Evolutionary conservation across 2,329 filamentous ascomycete genomes (phyloP).

Genomic region (Plectosphaerella cucumerina): DNA sequence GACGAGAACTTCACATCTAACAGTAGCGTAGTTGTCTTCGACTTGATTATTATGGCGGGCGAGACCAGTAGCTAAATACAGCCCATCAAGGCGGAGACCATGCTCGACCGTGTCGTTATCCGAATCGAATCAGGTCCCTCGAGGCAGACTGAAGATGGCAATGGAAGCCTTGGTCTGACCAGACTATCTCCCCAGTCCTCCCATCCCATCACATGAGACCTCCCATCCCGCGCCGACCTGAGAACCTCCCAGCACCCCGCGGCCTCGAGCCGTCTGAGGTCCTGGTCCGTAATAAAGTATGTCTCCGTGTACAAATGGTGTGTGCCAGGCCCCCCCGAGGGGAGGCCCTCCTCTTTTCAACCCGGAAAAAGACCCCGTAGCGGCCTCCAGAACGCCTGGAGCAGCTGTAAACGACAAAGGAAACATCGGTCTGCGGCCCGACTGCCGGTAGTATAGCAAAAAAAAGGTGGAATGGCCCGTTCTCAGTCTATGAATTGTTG

Average conservation of each 20-base stretch:
- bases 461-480: conserved; percentile 1
- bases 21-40: neutral
- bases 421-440: neutral
- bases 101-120: too few relatives aligned
- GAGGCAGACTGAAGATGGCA: too few relatives aligned
- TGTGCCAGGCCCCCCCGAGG: too few relatives aligned
- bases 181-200: neutral
- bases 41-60: too few relatives aligned
- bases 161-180: too few relatives aligned
- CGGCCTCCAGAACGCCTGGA: neutral
- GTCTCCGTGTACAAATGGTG: neutral
- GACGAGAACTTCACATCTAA: neutral
- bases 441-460: neutral
- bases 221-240: too few relatives aligned
- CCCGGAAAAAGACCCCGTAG: too few relatives aligned
- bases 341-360: too few relatives aligned
- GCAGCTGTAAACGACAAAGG: neutral
- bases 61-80: too few relatives aligned
- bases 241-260: too few relatives aligned
- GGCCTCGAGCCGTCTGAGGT: neutral
- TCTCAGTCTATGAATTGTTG: conserved; percentile 13
- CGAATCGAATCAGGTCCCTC: too few relatives aligned
- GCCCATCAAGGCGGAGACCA: too few relatives aligned
- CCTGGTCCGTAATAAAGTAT: neutral
- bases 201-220: neutral